phyloP scores from a whole-genome alignment of 2,329 filamentous ascomycete genomes.

The Ilyonectria robusta region DNA sequence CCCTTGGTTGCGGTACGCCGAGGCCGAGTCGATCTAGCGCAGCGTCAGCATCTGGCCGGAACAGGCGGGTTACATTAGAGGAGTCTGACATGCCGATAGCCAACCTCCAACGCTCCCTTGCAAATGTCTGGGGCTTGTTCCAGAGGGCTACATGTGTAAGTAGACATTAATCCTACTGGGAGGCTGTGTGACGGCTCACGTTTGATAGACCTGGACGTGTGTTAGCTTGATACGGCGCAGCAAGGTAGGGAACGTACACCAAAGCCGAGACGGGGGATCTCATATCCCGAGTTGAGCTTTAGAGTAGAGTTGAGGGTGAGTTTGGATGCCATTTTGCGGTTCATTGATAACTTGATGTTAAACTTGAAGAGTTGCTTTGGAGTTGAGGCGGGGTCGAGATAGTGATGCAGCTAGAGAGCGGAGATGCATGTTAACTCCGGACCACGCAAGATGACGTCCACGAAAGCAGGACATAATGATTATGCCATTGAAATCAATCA shows the following conservation, averaged over 20 bases:
- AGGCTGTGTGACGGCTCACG: constrained; percentile 54
- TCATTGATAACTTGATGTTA: constrained; percentile 6
- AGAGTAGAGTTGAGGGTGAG: constrained; percentile 62
- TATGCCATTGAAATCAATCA: too few species aligned
- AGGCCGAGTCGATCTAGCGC: constrained; percentile 66
- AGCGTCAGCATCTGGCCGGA: not conserved
- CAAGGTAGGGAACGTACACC: constrained; percentile 59
- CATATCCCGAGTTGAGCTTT: constrained; percentile 69
- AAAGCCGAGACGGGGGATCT: constrained; percentile 67
- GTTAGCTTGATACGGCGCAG: not conserved
- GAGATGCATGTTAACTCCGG: not conserved
- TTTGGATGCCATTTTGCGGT: constrained; percentile 60
- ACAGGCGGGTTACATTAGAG: not conserved
- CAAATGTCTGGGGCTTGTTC: constrained; percentile 54
- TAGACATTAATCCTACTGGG: constrained; percentile 18
- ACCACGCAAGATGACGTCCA: not conserved
- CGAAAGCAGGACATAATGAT: not conserved
- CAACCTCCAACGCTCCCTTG: constrained; percentile 62
- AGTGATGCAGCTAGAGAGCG: not conserved
- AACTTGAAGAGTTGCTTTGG: not conserved
- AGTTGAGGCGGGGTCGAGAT: constrained; percentile 4
- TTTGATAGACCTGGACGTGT: constrained; percentile 64
- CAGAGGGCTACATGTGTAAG: constrained; percentile 44
- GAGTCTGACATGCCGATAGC: constrained; percentile 66
- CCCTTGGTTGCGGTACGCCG: constrained; percentile 66